Evolutionary conservation across 805 yeast genomes (phyloP), one percentile per base, ranked within the genome.

Genomic region (Ogataea philodendri): DNA sequence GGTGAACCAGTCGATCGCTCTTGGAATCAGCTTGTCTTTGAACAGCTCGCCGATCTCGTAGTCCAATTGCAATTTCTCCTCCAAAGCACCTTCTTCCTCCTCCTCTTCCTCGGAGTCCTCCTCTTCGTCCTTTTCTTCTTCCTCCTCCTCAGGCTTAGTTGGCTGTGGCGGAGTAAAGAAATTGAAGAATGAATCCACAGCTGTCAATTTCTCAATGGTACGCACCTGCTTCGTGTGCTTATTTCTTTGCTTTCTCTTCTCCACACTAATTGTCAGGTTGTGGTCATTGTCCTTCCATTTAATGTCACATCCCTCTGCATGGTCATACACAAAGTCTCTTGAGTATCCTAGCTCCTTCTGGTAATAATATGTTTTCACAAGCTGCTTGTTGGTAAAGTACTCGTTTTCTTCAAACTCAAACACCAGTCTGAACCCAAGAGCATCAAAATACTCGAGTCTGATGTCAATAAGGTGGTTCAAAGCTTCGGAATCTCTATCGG

Each of bases 1-100:
- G 7, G 98, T 90, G 63, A 88, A 93, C 97, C 98, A 93, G 62
- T 90, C 97, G 54, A 93, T 76, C 34, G 97, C 97, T 59, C 96
- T 80, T 45, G 97, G 97, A 45, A 93, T 81, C 58, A 93, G 74
- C 63, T 93, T 84, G 63, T 93, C 97, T 70, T 93, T 93, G 60
- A 93, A 77, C 55, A 89, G 89, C 65, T 93, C 98, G 45, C 97
- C 98, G 45, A 93, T 72, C 57, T 88, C 93, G 68, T 93, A 93
- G 66, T 93, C 98, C 52, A 85, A 69, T 52, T 88, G 96, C 54
- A 93, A 72, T 57, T 86, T 76, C 39, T 78, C 81, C 62, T 88
- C 96, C 48, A 89, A 68, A 39, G 83, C 93, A 38, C 72, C 81
- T 36, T 77, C 81, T 24, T 75, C 81, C 30, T 77, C 83, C 15